Evolutionary conservation across 2,329 filamentous ascomycete species (phyloP).

Genomic region (Aspergillus neoniger): DNA sequence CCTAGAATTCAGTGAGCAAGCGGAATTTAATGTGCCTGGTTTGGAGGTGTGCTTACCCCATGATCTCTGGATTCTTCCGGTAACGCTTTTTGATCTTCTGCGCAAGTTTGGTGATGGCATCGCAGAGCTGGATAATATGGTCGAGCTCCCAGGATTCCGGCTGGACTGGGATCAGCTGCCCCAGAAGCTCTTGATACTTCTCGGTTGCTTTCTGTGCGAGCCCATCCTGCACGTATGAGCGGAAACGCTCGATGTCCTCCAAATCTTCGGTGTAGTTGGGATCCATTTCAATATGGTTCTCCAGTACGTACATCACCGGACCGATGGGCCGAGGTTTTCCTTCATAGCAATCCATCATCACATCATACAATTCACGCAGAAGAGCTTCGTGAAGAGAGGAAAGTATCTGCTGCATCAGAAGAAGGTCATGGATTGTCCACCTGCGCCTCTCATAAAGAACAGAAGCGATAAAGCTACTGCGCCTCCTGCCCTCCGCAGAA

Average conservation of each 20-base stretch:
- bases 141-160: slow-evolving; percentile 86
- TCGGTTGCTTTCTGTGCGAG: slow-evolving; percentile 72
- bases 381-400: slow-evolving; percentile 76
- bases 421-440: slow-evolving; percentile 71
- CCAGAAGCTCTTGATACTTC: slow-evolving; percentile 77
- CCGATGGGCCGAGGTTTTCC: slow-evolving; percentile 80
- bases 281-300: slow-evolving; percentile 79
- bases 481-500: slow-evolving; percentile 63
- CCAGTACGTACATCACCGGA: slow-evolving; percentile 75
- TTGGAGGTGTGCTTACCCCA: slow-evolving; percentile 60
- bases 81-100: slow-evolving; percentile 93
- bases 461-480: slow-evolving; percentile 51
- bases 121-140: slow-evolving; percentile 85
- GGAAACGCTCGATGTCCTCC: slow-evolving; percentile 72
- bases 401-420: slow-evolving; percentile 73
- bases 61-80: slow-evolving; percentile 79
- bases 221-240: slow-evolving; percentile 69
- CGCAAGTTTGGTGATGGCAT: slow-evolving; percentile 79
- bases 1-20: slow-evolving; percentile 29
- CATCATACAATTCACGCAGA: slow-evolving; percentile 81
- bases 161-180: slow-evolving; percentile 75
- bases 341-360: slow-evolving; percentile 87
- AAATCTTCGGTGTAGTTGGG: slow-evolving; percentile 70
- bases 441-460: slow-evolving; percentile 60
- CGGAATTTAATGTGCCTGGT: slow-evolving; percentile 46